phyloP scores from a whole-genome alignment of 2,329 filamentous ascomycete genomes.

The Ploettnerulaceae sp. region DNA sequence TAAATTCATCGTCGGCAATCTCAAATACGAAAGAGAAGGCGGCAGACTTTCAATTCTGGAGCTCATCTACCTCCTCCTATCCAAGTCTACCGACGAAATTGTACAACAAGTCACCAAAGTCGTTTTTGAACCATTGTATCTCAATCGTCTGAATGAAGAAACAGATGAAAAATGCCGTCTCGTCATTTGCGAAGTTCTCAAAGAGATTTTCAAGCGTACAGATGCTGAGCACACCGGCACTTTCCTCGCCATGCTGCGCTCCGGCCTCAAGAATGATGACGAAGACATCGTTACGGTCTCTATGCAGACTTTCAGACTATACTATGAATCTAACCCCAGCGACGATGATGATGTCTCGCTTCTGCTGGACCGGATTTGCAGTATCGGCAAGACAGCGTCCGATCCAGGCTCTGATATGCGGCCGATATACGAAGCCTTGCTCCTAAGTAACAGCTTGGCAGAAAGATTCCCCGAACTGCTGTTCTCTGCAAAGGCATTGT shows the following conservation, averaged over 20 bases:
- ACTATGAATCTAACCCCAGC: conserved; percentile 64
- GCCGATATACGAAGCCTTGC: conserved; percentile 67
- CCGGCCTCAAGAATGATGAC: conserved; percentile 73
- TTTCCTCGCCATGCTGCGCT: conserved; percentile 65
- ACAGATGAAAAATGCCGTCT: conserved; percentile 80
- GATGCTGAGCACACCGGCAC: conserved; percentile 66
- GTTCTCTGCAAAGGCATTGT: conserved; percentile 51
- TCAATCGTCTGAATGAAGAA: conserved; percentile 67
- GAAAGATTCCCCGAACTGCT: conserved; percentile 59
- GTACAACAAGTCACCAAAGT: conserved; percentile 76
- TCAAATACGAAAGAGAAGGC: conserved; percentile 84
- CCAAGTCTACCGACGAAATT: conserved; percentile 76
- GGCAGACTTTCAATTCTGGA: conserved; percentile 93
- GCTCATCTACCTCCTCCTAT: conserved; percentile 77
- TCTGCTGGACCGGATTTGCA: conserved; percentile 49
- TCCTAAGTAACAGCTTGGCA: conserved; percentile 62
- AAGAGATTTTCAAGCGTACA: conserved; percentile 73
- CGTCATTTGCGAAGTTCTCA: conserved; percentile 74
- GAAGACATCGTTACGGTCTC: conserved; percentile 65
- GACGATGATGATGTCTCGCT: conserved; percentile 52
- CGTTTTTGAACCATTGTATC: conserved; percentile 81
- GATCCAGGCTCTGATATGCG: conserved; percentile 60
- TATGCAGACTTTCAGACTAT: conserved; percentile 76
- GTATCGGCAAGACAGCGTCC: conserved; percentile 47
- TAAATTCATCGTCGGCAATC: conserved; percentile 80